Base-by-base conservation (phyloP, 140 eudicot species). In the Erigeron philadelphicus region DNA sequence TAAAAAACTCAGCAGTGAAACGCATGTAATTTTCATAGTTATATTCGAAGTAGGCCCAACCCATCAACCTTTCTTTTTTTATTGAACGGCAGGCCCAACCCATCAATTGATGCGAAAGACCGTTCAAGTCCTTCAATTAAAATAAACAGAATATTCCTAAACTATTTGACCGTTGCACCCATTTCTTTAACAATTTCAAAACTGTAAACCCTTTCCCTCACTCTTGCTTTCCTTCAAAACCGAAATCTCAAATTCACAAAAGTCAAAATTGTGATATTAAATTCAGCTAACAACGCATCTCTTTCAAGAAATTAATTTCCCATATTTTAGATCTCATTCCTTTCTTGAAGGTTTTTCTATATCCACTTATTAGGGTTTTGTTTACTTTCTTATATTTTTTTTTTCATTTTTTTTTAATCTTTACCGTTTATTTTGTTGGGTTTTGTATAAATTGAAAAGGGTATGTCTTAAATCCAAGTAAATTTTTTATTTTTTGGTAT, bases 141-240 rank as follows among this genome's bases (percentile, higher is more conserved):
- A 52, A 52, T 1, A 50, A 50, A 46, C 42, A 65, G 50, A 58
- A 38, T 54, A 68, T 52, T 42, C 73, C 73, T 13, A 50, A 71
- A 64, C 25, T 64, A 77, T 77, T 64, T 65, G 77, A 71, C 81
- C 81, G 81, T 77, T 77, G 10, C 77, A 71, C 77, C 55, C 49
- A 77, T 52, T 9, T 59, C 70, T 58, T 67, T n/a, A 62, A 68
- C 35, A 10, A 18, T 15, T 77, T 73, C 75, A 59, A 71, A 77
- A 53, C 42, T 5, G 56, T 25, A 71, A 77, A 71, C 76, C 81
- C 77, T 45, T 77, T 77, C 31, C 69, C 70, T 63, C 75, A 64
- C 77, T 52, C 76, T 64, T 69, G 5, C 76, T 64, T 70, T 57
- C 35, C 53, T 64, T 76, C n/a, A 52, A 31, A 76, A 31, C 81